These are phyloP conservation scores for Aspergillus avenaceus DNA, from an alignment of 495 filamentous ascomycete species.

Conservation along the genomic window DNA sequence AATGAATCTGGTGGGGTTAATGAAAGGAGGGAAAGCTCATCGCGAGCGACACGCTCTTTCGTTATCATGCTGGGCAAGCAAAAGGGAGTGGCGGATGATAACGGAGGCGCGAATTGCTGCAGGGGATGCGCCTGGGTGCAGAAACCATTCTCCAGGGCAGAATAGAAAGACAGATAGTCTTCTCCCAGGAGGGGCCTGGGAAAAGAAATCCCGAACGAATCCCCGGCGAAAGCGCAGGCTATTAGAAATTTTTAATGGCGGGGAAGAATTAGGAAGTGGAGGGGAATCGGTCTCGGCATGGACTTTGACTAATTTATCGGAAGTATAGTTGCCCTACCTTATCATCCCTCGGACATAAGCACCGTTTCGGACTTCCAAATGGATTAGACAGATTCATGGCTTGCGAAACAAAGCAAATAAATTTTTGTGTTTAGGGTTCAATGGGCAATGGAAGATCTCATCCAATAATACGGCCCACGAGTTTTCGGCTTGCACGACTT, in stretches of 20 bases:
- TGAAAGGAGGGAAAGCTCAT: slow-evolving; percentile 20
- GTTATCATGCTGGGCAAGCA: slow-evolving; percentile 5
- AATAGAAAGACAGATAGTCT: slow-evolving; percentile 9
- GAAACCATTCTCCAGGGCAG: slow-evolving; percentile 12
- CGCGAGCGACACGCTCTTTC: slow-evolving; percentile 4
- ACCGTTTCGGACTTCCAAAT: neutral
- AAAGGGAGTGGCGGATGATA: slow-evolving; percentile 12
- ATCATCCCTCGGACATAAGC: neutral
- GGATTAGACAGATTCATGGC: too few relatives aligned
- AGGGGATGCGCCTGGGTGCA: slow-evolving; percentile 15
- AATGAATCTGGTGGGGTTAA: slow-evolving; percentile 35
- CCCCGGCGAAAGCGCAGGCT: slow-evolving; percentile 10
- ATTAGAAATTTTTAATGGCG: slow-evolving; percentile 10
- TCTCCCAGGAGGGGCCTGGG: slow-evolving; percentile 17
- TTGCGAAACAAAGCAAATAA: too few relatives aligned
- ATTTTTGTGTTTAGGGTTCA: too few relatives aligned
- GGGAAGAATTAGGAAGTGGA: slow-evolving; percentile 9
- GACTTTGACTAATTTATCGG: neutral
- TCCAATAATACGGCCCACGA: neutral
- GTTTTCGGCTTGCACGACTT: neutral
- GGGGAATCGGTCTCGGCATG: slow-evolving; percentile 4
- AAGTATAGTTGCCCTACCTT: neutral
- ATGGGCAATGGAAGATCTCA: neutral
- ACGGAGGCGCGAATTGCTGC: slow-evolving; percentile 16
- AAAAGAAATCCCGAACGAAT: slow-evolving; percentile 11